phyloP scores from a whole-genome alignment of 2,329 filamentous ascomycete genomes.

The Fusarium paranaense region DNA sequence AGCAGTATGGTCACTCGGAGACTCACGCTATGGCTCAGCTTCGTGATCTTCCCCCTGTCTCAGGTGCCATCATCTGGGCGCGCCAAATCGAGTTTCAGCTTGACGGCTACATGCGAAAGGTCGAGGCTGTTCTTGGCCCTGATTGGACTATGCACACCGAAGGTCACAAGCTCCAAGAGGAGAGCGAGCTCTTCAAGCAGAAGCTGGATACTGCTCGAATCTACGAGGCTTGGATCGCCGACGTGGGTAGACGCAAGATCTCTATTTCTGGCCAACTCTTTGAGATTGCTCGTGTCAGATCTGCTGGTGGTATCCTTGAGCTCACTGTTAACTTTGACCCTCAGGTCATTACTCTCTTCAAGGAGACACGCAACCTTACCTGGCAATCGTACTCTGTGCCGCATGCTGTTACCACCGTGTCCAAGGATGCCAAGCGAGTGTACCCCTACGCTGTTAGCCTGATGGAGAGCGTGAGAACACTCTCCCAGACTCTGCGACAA shows the following conservation, averaged over 20 bases:
- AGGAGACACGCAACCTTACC: slow-evolving; percentile 94
- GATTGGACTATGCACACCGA: slow-evolving; percentile 96
- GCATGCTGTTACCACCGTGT: slow-evolving; percentile 93
- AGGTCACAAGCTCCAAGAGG: slow-evolving; percentile 90
- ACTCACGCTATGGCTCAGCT: slow-evolving; percentile 98
- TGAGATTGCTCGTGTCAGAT: slow-evolving; percentile 86
- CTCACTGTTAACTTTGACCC: slow-evolving; percentile 96
- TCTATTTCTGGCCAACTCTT: slow-evolving; percentile 94
- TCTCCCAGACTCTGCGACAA: slow-evolving; percentile 86
- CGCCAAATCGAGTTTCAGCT: slow-evolving; percentile 97
- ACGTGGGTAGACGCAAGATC: slow-evolving; percentile 88
- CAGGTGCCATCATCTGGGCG: slow-evolving; percentile 97
- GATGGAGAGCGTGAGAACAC: slow-evolving; percentile 98
- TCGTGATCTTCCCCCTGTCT: slow-evolving; percentile 93
- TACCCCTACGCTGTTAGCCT: slow-evolving; percentile 98
- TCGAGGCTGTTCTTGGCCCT: slow-evolving; percentile 95
- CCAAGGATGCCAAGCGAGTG: slow-evolving; percentile 98
- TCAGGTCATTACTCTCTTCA: slow-evolving; percentile 97
- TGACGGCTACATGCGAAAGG: slow-evolving; percentile 97
- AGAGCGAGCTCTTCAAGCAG: slow-evolving; percentile 93
- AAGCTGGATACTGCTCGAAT: slow-evolving; percentile 95
- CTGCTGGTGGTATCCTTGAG: slow-evolving; percentile 90
- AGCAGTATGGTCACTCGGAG: slow-evolving; percentile 98
- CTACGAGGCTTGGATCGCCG: slow-evolving; percentile 94
- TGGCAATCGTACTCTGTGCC: slow-evolving; percentile 97